phyloP scores from a whole-genome alignment of 169 alveolate species.

The Theileria annulata region DNA sequence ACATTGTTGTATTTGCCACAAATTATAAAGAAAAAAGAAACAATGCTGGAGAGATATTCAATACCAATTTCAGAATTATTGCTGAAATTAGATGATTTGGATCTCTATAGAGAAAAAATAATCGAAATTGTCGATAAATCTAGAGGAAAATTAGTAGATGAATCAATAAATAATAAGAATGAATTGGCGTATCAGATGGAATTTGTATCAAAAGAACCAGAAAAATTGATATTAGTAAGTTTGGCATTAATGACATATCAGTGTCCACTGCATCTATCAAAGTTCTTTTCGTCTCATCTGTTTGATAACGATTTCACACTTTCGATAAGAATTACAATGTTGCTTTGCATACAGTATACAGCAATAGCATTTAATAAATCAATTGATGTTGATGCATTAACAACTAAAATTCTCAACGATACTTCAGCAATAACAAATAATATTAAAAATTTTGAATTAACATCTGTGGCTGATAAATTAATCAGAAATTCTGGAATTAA shows the following conservation, averaged over 20 bases:
- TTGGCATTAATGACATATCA: not conserved
- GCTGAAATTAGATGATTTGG: constrained; percentile 33
- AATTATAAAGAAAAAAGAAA: constrained; percentile 27
- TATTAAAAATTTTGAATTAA: not conserved
- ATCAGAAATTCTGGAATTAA: too few species aligned
- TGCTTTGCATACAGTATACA: constrained; percentile 39
- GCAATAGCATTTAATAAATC: not conserved
- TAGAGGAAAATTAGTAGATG: not conserved
- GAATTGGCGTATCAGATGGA: not conserved
- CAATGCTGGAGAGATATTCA: constrained; percentile 36
- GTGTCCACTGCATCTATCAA: constrained; percentile 20
- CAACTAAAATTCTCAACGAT: not conserved
- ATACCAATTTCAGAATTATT: constrained; percentile 37
- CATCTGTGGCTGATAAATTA: too few species aligned
- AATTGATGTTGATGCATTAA: not conserved
- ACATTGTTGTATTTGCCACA: constrained; percentile 46
- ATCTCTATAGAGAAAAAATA: constrained; percentile 38
- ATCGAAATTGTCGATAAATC: not conserved
- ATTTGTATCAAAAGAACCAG: constrained; percentile 19
- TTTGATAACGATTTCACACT: constrained; percentile 39
- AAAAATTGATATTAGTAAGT: constrained; percentile 25
- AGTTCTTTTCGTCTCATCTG: constrained; percentile 5
- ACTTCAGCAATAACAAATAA: not conserved
- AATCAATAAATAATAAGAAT: not conserved
- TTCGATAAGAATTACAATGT: constrained; percentile 17